These are phyloP conservation scores for Strobilomyces echinocephalus DNA, from an alignment of 768 basidiomycete genomes.

Conservation along the genomic window DNA sequence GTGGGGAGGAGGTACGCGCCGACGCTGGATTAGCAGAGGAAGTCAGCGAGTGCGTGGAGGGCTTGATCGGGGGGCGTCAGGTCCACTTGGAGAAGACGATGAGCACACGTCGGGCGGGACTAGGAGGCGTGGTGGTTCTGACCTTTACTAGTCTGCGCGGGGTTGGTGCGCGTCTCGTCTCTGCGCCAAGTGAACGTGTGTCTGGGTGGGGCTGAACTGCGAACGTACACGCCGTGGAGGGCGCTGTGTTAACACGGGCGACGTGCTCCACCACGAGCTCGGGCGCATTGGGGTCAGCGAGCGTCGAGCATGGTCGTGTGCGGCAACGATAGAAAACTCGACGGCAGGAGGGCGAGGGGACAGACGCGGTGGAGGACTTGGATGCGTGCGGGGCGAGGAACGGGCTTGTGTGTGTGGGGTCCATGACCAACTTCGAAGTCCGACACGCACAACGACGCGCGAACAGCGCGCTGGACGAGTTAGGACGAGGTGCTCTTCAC, in stretches of 20 bases:
- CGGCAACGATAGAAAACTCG: constrained; percentile 20
- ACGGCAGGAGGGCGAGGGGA: constrained; percentile 18
- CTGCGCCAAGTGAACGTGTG: constrained; percentile 27
- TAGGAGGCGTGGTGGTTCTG: neutral
- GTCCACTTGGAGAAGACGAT: constrained; percentile 34
- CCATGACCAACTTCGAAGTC: too few species aligned
- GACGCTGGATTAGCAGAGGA: constrained; percentile 54
- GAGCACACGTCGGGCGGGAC: neutral
- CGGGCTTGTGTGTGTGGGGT: constrained; percentile 12
- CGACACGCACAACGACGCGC: too few species aligned
- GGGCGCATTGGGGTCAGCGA: constrained; percentile 52
- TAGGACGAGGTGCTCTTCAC: too few species aligned
- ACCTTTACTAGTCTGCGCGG: constrained; percentile 57
- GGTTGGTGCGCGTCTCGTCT: constrained; percentile 57
- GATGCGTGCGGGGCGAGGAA: constrained; percentile 6
- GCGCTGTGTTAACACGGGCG: constrained; percentile 44
- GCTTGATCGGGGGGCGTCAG: constrained; percentile 49
- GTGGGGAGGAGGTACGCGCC: constrained; percentile 56
- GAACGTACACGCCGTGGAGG: constrained; percentile 50
- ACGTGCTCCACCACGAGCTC: constrained; percentile 48
- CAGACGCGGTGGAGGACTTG: constrained; percentile 12
- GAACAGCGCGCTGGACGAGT: too few species aligned
- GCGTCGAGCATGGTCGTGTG: constrained; percentile 17
- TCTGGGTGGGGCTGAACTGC: neutral
- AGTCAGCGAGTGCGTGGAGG: constrained; percentile 41